A percentile compares a stretch with the other conserved stretches of the same genome.
phyloP scores from a whole-genome alignment of 1,284 basidiomycete genomes.

The Jaminaea rosea region DNA sequence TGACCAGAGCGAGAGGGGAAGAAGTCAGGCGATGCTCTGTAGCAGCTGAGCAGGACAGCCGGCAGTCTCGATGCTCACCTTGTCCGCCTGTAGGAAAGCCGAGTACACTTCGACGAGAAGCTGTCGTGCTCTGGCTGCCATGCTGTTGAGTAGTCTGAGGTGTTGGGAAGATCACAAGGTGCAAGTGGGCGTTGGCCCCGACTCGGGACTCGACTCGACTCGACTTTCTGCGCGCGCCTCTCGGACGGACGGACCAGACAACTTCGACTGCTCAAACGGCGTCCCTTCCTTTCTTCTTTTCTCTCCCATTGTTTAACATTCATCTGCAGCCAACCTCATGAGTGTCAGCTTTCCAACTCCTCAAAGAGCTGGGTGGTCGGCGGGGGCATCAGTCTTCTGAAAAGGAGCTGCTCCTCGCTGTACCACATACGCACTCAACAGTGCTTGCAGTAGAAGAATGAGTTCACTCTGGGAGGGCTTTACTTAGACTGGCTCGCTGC shows the following conservation, averaged over 20 bases:
- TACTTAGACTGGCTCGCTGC: background rate
- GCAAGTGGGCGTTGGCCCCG: too few relatives aligned
- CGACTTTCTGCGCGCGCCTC: too few relatives aligned
- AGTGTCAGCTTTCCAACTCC: background rate
- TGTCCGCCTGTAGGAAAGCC: background rate
- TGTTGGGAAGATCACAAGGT: too few relatives aligned
- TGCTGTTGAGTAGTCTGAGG: too few relatives aligned
- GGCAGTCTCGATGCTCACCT: background rate
- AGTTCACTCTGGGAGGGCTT: too few relatives aligned
- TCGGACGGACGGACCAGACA: too few relatives aligned
- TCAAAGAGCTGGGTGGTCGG: background rate
- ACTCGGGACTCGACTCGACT: too few relatives aligned
- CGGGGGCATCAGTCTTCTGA: background rate
- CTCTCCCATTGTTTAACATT: slow-evolving; percentile 1
- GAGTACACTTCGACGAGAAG: background rate
- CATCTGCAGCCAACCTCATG: slow-evolving; percentile 1
- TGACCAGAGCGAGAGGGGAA: background rate
- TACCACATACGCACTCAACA: background rate
- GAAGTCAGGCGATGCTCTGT: background rate
- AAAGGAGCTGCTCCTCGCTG: background rate
- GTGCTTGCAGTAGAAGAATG: background rate
- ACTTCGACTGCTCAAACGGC: too few relatives aligned
- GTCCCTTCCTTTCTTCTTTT: slow-evolving; percentile 1
- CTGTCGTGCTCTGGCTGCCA: background rate
- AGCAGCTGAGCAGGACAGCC: too few relatives aligned